A percentile compares a stretch with the other conserved stretches of the same genome.
Conservation (phyloP, 768 basidiomycete species). For the Leccinellum albellum region DNA sequence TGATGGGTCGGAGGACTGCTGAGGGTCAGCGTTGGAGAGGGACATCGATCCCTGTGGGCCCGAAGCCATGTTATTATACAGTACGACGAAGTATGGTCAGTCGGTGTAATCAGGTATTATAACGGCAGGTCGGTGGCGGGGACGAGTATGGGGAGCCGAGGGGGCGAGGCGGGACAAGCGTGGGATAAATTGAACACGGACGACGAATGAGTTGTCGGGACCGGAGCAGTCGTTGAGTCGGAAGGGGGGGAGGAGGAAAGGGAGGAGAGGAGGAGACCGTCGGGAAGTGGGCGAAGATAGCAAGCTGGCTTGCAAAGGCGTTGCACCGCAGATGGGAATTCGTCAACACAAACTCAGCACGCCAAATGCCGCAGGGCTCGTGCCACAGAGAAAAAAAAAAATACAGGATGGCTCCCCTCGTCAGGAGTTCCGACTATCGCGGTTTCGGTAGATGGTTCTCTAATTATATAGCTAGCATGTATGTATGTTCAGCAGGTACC, state of each 20-base stretch:
- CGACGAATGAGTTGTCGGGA: background rate
- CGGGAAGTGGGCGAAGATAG: constrained; percentile 23
- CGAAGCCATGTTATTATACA: constrained; percentile 14
- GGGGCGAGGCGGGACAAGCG: background rate
- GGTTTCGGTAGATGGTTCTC: no score
- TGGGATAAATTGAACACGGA: background rate
- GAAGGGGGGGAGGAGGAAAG: background rate
- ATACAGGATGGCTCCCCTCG: no score
- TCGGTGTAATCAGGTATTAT: constrained; percentile 5
- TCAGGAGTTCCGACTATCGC: no score
- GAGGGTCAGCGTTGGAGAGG: constrained; percentile 8
- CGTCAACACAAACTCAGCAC: constrained; percentile 31
- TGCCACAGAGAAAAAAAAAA: background rate
- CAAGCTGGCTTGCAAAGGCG: constrained; percentile 29
- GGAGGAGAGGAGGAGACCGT: background rate
- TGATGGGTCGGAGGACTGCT: constrained; percentile 38
- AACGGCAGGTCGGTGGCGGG: background rate
- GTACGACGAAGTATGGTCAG: background rate
- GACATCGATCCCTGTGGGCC: constrained; percentile 28
- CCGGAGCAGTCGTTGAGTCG: background rate
- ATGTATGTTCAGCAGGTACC: no score
- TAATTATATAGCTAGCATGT: no score
- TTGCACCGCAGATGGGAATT: constrained; percentile 36
- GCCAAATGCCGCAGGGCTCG: constrained; percentile 23
- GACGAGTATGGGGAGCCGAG: background rate